Evolutionary conservation across 257 asterid species (phyloP).

Genomic region (Solanum tarijense): DNA sequence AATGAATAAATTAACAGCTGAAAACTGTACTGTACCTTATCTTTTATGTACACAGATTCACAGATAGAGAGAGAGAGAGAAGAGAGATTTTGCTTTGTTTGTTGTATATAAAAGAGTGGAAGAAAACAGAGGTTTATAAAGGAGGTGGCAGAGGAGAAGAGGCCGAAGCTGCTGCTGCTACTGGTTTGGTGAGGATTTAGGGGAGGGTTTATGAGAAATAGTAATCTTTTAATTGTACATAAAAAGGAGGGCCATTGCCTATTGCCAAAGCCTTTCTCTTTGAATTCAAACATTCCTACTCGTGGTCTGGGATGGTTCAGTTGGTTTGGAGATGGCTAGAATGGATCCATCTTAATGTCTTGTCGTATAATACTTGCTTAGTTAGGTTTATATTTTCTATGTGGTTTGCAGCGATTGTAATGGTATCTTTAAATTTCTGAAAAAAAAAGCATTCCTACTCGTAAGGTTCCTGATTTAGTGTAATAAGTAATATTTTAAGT

Average conservation of each 20-base stretch:
- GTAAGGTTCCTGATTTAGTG: neutral
- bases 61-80: neutral
- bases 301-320: too few species aligned
- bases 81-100: neutral
- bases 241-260: neutral
- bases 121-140: neutral
- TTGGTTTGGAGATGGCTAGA: neutral
- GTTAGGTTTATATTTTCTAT: fast-evolving
- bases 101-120: neutral
- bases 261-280: neutral
- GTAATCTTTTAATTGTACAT: neutral
- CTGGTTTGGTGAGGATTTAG: neutral
- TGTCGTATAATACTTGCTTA: fast-evolving
- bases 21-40: neutral
- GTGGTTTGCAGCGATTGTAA: fast-evolving
- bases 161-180: slow-evolving; percentile 9
- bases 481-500: neutral
- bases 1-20: neutral
- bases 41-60: neutral
- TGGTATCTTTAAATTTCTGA: fast-evolving
- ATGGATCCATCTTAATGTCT: too few species aligned
- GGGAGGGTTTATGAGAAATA: neutral
- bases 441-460: neutral
- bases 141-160: neutral
- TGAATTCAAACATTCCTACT: neutral